These are phyloP conservation scores for Ramalina intermedia DNA, from an alignment of 495 filamentous ascomycete species.

Conservation along the genomic window DNA sequence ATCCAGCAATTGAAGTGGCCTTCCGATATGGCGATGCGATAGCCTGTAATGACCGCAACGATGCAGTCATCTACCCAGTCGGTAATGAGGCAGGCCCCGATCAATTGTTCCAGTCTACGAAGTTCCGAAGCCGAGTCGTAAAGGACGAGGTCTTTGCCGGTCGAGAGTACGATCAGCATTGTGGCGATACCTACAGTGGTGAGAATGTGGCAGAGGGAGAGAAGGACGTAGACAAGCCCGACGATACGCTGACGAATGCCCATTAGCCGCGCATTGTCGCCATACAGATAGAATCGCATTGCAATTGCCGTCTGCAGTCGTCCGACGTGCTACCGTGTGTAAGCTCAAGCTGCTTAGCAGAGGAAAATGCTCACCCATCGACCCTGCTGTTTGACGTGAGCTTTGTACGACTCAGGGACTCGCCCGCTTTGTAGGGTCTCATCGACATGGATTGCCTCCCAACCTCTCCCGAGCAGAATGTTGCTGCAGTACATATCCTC, in stretches of 20 bases:
- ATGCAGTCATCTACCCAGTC: conserved; percentile 6
- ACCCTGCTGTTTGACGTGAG: conserved; percentile 12
- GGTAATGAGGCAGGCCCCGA: not conserved
- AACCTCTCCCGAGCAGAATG: not conserved
- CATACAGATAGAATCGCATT: conserved; percentile 4
- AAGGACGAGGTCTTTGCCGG: not conserved
- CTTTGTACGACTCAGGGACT: conserved; percentile 3
- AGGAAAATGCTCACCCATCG: not conserved
- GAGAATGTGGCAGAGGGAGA: conserved; percentile 1
- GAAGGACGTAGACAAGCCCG: conserved; percentile 2
- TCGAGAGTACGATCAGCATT: not conserved
- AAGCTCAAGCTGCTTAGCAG: not conserved
- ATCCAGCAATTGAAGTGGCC: conserved; percentile 5
- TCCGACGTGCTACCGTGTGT: too few species aligned
- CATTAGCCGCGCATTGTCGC: conserved; percentile 1
- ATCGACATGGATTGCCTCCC: conserved; percentile 1
- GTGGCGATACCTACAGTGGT: conserved; percentile 1
- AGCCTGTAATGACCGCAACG: conserved; percentile 2
- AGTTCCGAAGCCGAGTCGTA: not conserved
- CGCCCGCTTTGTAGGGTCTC: conserved; percentile 1
- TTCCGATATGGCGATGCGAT: conserved; percentile 2
- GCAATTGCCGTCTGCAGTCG: conserved; percentile 3
- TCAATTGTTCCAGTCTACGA: not conserved
- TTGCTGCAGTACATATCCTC: not conserved
- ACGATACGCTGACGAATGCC: conserved; percentile 3